A percentile compares a stretch with the other conserved stretches of the same genome.
phyloP scores from a whole-genome alignment of 2,329 filamentous ascomycete genomes.

The Xylariaceae sp. region DNA sequence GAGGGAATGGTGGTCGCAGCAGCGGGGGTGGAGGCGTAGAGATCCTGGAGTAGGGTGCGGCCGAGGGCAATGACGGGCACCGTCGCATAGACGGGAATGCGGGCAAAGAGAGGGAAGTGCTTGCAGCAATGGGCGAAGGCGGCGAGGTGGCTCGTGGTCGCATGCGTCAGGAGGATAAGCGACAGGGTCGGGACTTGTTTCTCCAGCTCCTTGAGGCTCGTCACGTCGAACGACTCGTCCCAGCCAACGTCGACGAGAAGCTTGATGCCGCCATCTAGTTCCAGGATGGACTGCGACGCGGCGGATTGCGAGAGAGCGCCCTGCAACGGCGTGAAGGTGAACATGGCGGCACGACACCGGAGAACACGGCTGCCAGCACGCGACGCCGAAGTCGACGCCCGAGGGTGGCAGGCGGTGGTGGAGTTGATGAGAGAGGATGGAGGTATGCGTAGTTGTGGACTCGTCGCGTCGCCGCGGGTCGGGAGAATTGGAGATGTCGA shows the following conservation, averaged over 20 bases:
- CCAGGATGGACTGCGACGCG: conserved; percentile 89
- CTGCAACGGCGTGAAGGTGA: conserved; percentile 88
- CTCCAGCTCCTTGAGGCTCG: conserved; percentile 79
- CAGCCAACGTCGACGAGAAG: conserved; percentile 91
- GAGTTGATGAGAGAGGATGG: no score
- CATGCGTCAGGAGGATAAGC: conserved; percentile 88
- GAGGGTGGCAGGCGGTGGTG: no score
- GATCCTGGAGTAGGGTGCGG: conserved; percentile 80
- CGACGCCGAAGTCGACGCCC: no score
- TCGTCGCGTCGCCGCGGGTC: no score
- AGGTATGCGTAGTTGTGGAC: no score
- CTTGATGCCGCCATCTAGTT: conserved; percentile 95
- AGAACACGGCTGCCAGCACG: no score
- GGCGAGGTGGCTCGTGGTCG: conserved; percentile 83
- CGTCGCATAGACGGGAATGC: conserved; percentile 92
- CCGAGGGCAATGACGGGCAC: conserved; percentile 89
- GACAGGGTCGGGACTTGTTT: conserved; percentile 92
- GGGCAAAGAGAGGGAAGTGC: conserved; percentile 82
- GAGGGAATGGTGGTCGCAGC: conserved; percentile 76
- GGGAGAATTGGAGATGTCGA: no score
- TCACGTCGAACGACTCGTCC: conserved; percentile 83
- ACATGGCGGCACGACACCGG: conserved; percentile 54
- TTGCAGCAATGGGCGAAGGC: conserved; percentile 97
- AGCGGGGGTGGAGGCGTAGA: conserved; percentile 85
- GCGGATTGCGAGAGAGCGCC: conserved; percentile 82